A percentile compares a stretch with the other conserved stretches of the same genome.
Evolutionary conservation across 495 filamentous ascomycete species (phyloP).

Genomic region (Parathielavia appendiculata): DNA sequence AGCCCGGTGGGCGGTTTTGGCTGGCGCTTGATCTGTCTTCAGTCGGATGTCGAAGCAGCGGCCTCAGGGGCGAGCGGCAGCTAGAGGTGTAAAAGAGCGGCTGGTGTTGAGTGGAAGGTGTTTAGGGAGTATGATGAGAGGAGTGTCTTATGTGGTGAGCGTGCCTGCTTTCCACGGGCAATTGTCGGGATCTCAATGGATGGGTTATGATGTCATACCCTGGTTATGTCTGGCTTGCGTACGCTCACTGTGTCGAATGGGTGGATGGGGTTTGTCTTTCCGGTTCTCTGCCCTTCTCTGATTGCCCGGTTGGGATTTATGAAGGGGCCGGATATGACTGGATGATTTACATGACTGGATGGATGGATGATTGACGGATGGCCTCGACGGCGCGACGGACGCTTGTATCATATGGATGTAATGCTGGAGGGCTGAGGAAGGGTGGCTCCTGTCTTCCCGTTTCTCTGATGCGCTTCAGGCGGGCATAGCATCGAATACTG

Average conservation of each 20-base stretch:
- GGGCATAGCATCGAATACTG: slow-evolving; percentile 8
- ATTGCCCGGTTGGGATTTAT: too few relatives aligned
- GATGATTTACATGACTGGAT: slow-evolving; percentile 1
- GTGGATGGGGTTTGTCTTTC: background rate
- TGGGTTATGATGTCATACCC: background rate
- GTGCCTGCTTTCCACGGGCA: background rate
- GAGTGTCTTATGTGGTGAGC: too few relatives aligned
- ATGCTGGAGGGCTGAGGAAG: background rate
- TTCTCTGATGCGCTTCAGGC: background rate
- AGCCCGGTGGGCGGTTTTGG: slow-evolving; percentile 58
- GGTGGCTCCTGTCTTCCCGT: background rate
- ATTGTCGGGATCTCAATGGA: background rate
- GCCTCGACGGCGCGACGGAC: background rate
- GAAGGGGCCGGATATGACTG: background rate
- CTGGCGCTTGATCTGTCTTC: slow-evolving; percentile 12
- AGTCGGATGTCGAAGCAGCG: too few relatives aligned
- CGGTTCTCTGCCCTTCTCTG: background rate
- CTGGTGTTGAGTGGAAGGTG: too few relatives aligned
- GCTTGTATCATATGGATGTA: slow-evolving; percentile 7
- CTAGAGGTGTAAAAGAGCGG: background rate
- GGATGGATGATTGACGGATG: background rate
- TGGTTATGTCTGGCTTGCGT: background rate
- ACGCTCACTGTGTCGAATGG: background rate
- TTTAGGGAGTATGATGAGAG: too few relatives aligned
- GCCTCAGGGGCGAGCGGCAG: too few relatives aligned